Percentiles rank a stretch among this genome's conserved stretches.
Conservation (phyloP, 2,329 filamentous ascomycete species). For the Arthrocladium fulminans region DNA sequence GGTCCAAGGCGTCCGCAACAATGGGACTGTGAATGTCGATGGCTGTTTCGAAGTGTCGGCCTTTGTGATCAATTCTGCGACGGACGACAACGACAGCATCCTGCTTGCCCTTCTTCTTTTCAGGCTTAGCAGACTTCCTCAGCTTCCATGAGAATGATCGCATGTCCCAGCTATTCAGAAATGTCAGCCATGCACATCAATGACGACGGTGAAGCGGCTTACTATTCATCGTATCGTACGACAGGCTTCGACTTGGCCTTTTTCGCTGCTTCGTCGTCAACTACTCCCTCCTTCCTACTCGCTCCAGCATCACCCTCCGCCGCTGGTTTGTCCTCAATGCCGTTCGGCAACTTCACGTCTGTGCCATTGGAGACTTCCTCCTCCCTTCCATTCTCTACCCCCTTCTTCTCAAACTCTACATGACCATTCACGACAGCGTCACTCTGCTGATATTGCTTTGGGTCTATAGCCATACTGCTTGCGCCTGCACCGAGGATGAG, state of each 20-base stretch:
- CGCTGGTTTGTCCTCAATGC: not conserved
- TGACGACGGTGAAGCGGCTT: not conserved
- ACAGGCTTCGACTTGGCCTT: not conserved
- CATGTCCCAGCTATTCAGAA: conserved; percentile 1
- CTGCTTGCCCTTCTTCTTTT: conserved; percentile 1
- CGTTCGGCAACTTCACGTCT: too few species aligned
- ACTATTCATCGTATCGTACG: conserved; percentile 6
- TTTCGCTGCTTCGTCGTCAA: not conserved
- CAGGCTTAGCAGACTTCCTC: conserved; percentile 2
- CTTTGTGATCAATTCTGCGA: conserved; percentile 5
- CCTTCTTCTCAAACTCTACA: not conserved
- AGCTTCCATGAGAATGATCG: conserved; percentile 3
- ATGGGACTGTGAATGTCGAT: conserved; percentile 4
- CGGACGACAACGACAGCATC: not conserved
- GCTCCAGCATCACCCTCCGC: not conserved
- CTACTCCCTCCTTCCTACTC: not conserved
- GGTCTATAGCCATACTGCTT: not conserved
- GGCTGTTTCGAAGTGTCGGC: conserved; percentile 2
- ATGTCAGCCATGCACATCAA: not conserved
- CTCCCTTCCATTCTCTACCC: not conserved
- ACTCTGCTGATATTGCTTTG: not conserved
- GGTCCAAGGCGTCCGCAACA: not conserved
- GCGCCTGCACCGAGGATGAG: too few species aligned
- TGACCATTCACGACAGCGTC: not conserved
- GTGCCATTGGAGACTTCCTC: not conserved